Percentiles rank a stretch among this genome's conserved stretches.
These are phyloP conservation scores for Puccinia sorghi DNA, from an alignment of 1,284 basidiomycete species.

Conservation along the genomic window DNA sequence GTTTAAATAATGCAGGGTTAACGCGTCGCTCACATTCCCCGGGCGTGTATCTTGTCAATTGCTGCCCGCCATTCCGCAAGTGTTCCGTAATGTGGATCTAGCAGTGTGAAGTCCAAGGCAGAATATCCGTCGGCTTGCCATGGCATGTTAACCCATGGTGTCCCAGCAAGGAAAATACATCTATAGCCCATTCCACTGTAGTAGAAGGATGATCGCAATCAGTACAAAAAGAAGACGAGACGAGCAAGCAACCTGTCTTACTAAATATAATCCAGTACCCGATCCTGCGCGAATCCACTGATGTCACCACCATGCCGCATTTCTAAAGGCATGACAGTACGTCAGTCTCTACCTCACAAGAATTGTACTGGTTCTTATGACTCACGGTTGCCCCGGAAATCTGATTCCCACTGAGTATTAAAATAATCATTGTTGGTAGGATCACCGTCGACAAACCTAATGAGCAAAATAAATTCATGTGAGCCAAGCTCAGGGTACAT, in stretches of 20 bases:
- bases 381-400: constrained; percentile 61
- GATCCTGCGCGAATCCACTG: constrained; percentile 68
- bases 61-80: constrained; percentile 73
- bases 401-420: constrained; percentile 73
- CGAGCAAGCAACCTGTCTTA: neutral
- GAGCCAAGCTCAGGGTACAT: neutral
- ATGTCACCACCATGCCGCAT: constrained; percentile 83
- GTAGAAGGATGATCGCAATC: neutral
- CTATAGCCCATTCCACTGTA: constrained; percentile 72
- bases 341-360: neutral
- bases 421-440: constrained; percentile 87
- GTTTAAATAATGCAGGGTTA: neutral
- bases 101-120: constrained; percentile 79
- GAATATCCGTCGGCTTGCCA: constrained; percentile 96
- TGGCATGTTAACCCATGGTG: constrained; percentile 83
- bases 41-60: constrained; percentile 73
- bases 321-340: constrained; percentile 60
- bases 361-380: neutral
- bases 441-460: constrained; percentile 66
- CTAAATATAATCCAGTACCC: constrained; percentile 75
- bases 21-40: constrained; percentile 65
- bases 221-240: neutral
- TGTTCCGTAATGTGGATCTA: constrained; percentile 87
- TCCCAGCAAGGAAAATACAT: constrained; percentile 83
- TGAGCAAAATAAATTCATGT: neutral